Evolutionary conservation across 2,329 filamentous ascomycete species (phyloP).

Genomic region (Ceratocystis eucalypticola): DNA sequence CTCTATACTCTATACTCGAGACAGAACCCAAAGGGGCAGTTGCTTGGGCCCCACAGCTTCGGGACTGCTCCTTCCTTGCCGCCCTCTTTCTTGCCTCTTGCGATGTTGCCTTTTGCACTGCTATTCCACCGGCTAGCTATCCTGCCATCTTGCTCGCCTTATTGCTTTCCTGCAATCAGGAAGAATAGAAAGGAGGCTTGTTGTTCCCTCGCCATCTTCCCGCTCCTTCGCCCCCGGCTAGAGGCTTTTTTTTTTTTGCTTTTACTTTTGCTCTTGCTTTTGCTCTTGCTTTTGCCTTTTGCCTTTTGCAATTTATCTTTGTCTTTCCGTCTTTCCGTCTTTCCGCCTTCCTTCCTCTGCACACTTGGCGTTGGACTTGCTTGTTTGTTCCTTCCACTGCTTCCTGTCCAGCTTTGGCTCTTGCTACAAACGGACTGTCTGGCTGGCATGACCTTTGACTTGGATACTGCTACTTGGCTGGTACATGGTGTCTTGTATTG

Average conservation of each 20-base stretch:
- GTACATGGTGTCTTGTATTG: background rate
- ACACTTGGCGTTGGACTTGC: too few relatives aligned
- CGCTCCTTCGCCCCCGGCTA: background rate
- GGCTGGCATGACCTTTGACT: background rate
- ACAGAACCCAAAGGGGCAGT: background rate
- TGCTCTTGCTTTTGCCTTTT: background rate
- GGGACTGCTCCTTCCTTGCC: background rate
- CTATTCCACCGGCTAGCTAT: background rate
- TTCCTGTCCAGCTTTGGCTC: background rate
- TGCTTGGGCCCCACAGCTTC: background rate
- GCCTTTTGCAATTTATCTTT: conserved; percentile 10
- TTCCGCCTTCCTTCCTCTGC: too few relatives aligned
- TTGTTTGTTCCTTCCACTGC: background rate
- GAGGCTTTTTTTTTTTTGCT: background rate
- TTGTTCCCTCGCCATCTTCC: background rate
- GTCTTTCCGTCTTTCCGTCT: background rate
- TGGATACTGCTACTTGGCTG: background rate
- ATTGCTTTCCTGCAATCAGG: background rate
- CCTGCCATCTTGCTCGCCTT: background rate
- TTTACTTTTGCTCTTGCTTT: background rate
- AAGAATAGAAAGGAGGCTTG: background rate
- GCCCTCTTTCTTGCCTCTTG: background rate
- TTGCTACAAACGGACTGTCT: background rate
- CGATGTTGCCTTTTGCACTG: background rate
- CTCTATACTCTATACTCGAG: background rate